Base-by-base conservation (phyloP, 768 basidiomycete species). In the Phlegmacium glaucopus region DNA sequence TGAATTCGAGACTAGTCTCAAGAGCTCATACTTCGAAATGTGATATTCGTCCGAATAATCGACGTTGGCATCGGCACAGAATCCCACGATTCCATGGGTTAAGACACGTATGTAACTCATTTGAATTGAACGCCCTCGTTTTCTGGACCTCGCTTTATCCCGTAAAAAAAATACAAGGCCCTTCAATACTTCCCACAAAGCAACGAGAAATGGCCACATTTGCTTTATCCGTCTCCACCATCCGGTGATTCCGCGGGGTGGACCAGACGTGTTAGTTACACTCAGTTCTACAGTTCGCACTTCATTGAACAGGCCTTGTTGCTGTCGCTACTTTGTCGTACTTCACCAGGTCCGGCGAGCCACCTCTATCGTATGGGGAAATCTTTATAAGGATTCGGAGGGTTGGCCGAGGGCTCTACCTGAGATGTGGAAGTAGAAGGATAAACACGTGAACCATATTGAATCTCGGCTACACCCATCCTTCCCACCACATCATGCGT, bases 401-500 rank as follows among this genome's bases (percentile, higher is more conserved):
- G 13, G 16, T 15, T 15, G 37, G 36, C 26, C 34, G n/a, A n/a
- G n/a, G 27, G 11, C 5, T 12, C 27, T 8, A 26, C 25, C 30
- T 11, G 16, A 10, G 36, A 25, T 13, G 18, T 32, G n/a, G 48
- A 25, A 12, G 55, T n/a, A 12, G 41, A 10, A 13, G 45, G 16
- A 13, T 34, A 4, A 13, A 49, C 27, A n/a, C 27, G 45, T 25
- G 30, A 48, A 2, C 64, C 64, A 34, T 60, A 47, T 11, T 58
- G 55, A 11, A 72, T 61, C 10, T 58, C 58, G 2, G 58, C 61
- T 7, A 66, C 68, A 8, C 61, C 63, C 12, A 55, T 46, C 7
- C 68, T 60, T 11, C 66, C 66, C 55, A 72, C 60, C 13, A 39
- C 53, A 6, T 68, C 68, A 42, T 63, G 64, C 6, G 45, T 39